phyloP scores from a whole-genome alignment of 1,284 basidiomycete genomes.

The Flammula alnicola region DNA sequence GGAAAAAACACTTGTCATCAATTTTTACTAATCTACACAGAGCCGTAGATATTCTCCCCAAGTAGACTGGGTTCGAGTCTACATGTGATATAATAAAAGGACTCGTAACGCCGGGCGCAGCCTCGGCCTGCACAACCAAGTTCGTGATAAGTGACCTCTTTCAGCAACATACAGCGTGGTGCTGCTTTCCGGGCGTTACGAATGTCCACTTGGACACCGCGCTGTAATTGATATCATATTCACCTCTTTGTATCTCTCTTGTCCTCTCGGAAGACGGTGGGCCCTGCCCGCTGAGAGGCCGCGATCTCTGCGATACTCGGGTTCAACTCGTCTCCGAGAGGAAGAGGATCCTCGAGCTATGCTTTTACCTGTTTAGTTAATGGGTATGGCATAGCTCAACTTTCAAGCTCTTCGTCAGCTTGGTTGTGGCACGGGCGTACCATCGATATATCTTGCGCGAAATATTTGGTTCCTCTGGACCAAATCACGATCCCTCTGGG shows the following conservation, averaged over 20 bases:
- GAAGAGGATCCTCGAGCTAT: slow-evolving; percentile 27
- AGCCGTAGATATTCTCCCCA: too few relatives aligned
- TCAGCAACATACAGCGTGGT: slow-evolving; percentile 9
- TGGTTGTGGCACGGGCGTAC: slow-evolving; percentile 93
- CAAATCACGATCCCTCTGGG: too few relatives aligned
- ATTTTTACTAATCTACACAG: too few relatives aligned
- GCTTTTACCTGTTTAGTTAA: background rate
- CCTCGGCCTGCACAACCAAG: slow-evolving; percentile 38
- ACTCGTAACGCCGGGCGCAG: too few relatives aligned
- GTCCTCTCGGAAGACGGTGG: slow-evolving; percentile 35
- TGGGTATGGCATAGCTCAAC: background rate
- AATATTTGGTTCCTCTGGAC: too few relatives aligned
- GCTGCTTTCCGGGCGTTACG: slow-evolving; percentile 21
- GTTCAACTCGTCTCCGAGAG: slow-evolving; percentile 83
- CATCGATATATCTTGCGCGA: slow-evolving; percentile 71
- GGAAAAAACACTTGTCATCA: too few relatives aligned
- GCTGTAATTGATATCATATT: slow-evolving; percentile 64
- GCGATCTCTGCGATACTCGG: slow-evolving; percentile 94
- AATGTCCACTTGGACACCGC: slow-evolving; percentile 53
- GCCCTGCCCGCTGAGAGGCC: slow-evolving; percentile 72
- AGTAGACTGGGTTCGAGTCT: too few relatives aligned
- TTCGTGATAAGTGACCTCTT: slow-evolving; percentile 34
- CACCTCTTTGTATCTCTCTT: slow-evolving; percentile 50
- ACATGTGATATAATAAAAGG: too few relatives aligned
- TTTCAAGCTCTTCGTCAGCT: slow-evolving; percentile 57